A percentile compares a stretch with the other conserved stretches of the same genome.
phyloP scores from a whole-genome alignment of 306 rosid genomes.

The Sesbania bispinosa region DNA sequence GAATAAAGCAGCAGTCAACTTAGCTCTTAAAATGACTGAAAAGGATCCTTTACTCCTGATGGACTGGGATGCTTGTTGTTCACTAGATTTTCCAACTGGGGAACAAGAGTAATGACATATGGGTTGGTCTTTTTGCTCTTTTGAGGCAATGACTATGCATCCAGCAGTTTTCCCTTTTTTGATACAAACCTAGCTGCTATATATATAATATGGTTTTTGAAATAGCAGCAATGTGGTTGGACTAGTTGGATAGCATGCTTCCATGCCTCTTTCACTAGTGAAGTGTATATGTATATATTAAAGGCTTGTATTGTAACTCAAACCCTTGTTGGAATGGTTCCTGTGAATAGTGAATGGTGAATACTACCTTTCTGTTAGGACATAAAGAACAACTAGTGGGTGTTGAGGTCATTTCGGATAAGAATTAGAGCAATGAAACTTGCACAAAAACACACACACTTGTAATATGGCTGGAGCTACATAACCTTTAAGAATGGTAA shows the following conservation, averaged over 20 bases:
- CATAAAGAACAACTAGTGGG: too few relatives aligned
- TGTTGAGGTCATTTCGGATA: too few relatives aligned
- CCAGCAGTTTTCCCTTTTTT: not conserved
- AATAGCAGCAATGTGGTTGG: conserved; percentile 12
- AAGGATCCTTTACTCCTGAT: conserved; percentile 5
- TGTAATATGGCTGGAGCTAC: too few relatives aligned
- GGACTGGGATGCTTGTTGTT: conserved; percentile 9
- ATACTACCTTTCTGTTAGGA: too few relatives aligned
- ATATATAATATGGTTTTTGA: conserved; percentile 15
- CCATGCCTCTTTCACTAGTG: not conserved
- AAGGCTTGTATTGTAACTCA: too few relatives aligned
- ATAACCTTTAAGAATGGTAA: too few relatives aligned
- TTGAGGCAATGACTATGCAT: conserved; percentile 11
- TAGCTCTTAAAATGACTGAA: conserved; percentile 17
- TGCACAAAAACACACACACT: not conserved
- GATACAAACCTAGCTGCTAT: conserved; percentile 5
- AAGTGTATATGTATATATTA: conserved; percentile 8
- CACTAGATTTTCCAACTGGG: not conserved
- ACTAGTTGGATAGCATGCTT: conserved; percentile 8
- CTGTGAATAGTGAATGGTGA: too few relatives aligned
- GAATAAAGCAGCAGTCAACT: not conserved
- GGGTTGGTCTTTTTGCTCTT: conserved; percentile 1
- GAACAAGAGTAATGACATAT: too few relatives aligned
- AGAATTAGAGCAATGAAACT: not conserved
- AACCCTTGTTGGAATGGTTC: too few relatives aligned